Conservation (phyloP, 106 monocot genomes). For the Dendrobium officinale region DNA sequence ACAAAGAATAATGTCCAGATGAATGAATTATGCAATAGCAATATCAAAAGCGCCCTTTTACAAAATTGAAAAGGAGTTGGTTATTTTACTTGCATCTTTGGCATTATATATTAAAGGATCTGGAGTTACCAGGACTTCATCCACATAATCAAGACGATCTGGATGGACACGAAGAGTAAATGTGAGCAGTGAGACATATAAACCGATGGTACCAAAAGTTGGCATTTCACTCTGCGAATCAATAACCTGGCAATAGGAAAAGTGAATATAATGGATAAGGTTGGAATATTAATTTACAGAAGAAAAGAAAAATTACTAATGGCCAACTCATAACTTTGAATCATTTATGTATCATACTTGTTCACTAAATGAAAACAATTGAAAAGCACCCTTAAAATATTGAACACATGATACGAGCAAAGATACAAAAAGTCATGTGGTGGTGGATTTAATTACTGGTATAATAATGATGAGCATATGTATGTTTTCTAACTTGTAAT, state of each 20-base stretch:
- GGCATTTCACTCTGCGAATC: conserved; percentile 98
- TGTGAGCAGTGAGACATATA: conserved; percentile 94
- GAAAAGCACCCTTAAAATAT: not conserved
- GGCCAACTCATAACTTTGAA: not conserved
- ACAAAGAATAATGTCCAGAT: not conserved
- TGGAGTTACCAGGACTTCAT: conserved; percentile 91
- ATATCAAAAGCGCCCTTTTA: not conserved
- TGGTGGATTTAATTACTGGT: not conserved
- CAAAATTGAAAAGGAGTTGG: not conserved
- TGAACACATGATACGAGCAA: not conserved
- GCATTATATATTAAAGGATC: not conserved
- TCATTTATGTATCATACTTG: not conserved
- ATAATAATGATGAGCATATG: too few relatives aligned
- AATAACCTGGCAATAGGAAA: conserved; percentile 60
- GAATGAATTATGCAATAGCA: not conserved
- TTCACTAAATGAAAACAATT: not conserved
- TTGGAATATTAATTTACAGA: not conserved
- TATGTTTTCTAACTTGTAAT: too few relatives aligned
- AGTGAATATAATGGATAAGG: not conserved
- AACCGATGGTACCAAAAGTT: conserved; percentile 64
- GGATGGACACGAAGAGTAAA: conserved; percentile 98
- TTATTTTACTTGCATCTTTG: not conserved
- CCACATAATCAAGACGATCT: conserved; percentile 94
- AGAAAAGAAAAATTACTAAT: not conserved
- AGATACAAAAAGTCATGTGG: not conserved